These are phyloP conservation scores for Paecilomyces formosus DNA, from an alignment of 2,329 filamentous ascomycete genomes.

Conservation along the genomic window DNA sequence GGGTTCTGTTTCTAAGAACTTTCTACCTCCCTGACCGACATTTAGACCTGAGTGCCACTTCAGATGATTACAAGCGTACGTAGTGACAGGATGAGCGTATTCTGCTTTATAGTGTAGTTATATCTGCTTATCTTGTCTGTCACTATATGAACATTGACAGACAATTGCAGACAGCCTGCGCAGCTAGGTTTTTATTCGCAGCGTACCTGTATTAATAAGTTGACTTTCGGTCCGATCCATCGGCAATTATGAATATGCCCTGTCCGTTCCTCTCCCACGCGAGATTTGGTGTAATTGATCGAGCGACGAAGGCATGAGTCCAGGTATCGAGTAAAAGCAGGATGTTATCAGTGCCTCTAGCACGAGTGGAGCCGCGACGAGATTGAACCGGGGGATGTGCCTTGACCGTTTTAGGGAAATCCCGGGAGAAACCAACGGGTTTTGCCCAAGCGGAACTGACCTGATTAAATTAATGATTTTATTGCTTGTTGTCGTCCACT, in stretches of 20 bases:
- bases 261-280: background rate
- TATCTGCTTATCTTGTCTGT: background rate
- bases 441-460: background rate
- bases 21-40: background rate
- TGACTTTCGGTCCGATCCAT: background rate
- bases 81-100: too few species aligned
- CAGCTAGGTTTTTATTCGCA: too few species aligned
- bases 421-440: background rate
- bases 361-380: background rate
- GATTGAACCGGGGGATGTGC: background rate
- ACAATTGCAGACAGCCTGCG: too few species aligned
- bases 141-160: too few species aligned
- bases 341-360: background rate
- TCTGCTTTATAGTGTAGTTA: background rate
- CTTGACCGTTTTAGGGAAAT: background rate
- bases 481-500: background rate
- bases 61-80: background rate
- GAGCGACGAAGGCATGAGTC: background rate
- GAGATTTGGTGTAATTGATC: background rate
- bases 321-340: background rate
- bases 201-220: background rate
- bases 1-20: background rate
- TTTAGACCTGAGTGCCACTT: background rate
- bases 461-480: background rate
- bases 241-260: too few species aligned